A percentile compares a stretch with the other conserved stretches of the same genome.
Evolutionary conservation across 129 eudicot genomes (phyloP).

Genomic region (Flaveria sonorensis): DNA sequence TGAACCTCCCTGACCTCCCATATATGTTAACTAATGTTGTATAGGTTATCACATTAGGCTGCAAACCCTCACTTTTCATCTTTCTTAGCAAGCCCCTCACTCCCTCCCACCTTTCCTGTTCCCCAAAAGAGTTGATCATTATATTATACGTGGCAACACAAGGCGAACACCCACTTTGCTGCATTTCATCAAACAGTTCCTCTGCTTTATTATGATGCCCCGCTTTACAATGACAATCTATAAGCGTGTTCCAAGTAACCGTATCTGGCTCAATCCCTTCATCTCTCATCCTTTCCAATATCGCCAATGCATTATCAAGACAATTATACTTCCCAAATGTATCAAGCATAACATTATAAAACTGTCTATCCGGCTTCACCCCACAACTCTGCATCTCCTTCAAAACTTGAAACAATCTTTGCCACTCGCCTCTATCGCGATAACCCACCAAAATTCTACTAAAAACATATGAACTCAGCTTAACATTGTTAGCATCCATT

Average conservation of each 20-base stretch:
- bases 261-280: conserved; percentile 90
- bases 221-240: conserved; percentile 80
- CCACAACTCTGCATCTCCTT: conserved; percentile 90
- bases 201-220: conserved; percentile 74
- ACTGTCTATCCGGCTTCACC: conserved; percentile 75
- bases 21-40: conserved; percentile 82
- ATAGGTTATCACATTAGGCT: conserved; percentile 82
- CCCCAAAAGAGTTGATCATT: conserved; percentile 83
- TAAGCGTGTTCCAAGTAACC: conserved; percentile 90
- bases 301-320: conserved; percentile 78
- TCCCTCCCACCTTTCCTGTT: conserved; percentile 87
- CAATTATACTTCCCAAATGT: conserved; percentile 91
- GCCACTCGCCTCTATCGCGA: conserved; percentile 97
- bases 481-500: conserved; percentile 75
- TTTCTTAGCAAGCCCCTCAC: conserved; percentile 69
- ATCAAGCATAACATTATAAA: conserved; percentile 93
- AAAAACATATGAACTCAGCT: conserved; percentile 69
- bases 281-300: conserved; percentile 71
- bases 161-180: conserved; percentile 72
- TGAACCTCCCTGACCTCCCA: conserved; percentile 84
- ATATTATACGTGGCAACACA: conserved; percentile 84
- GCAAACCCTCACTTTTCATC: conserved; percentile 80
- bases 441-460: conserved; percentile 70
- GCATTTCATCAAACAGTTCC: conserved; percentile 76
- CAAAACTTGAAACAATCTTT: conserved; percentile 84